Evolutionary conservation across 305 asterid species (phyloP), one percentile per base, ranked within the genome.

Genomic region (Plantago lanceolata): DNA sequence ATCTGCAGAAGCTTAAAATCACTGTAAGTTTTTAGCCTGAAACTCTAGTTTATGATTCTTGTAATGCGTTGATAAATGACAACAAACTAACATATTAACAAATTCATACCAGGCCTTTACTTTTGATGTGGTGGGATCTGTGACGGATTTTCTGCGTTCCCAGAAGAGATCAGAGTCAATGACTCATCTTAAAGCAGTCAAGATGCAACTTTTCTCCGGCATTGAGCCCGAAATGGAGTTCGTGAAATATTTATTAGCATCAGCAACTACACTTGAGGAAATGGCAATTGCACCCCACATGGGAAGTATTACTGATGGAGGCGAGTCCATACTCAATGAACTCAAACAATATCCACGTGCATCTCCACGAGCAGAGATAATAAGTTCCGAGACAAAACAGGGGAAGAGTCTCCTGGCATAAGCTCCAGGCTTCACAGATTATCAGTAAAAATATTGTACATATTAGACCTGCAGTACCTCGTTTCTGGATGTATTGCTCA

Each of bases 181-280:
- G 20, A 59, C 76, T 35, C 80, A 78, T 62, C 89, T 84, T 1
- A 79, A 63, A 69, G 77, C 84, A 0, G 80, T 83, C 18, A 68
- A 75, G 43, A 78, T 83, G 81, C 77, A 65, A n/a, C 19, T 76
- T 19, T 79, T 81, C 68, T 78, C 83, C 0, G 86, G 89, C 60
- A 68, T 73, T 5, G 83, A 78, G 70, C 73, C 84, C 0, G 86
- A 78, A 78, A 84, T 84, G 86, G 85, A 77, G 21, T 84, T 84
- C 51, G 84, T 84, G 8, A 84, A 79, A 19, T 77, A 79, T 64
- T 67, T 82, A 45, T 73, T 82, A 48, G 81, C 85, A 50, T 79
- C 85, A 16, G 86, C 89, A 2, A 73, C 75, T 18, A 76, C 84
- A 19, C 85, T 81, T 0, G 84, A 78, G 68, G 84, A 84, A 71